Evolutionary conservation across 2,329 filamentous ascomycete species (phyloP), one percentile per base, ranked within the genome.

Genomic region (Ophiostoma ips): DNA sequence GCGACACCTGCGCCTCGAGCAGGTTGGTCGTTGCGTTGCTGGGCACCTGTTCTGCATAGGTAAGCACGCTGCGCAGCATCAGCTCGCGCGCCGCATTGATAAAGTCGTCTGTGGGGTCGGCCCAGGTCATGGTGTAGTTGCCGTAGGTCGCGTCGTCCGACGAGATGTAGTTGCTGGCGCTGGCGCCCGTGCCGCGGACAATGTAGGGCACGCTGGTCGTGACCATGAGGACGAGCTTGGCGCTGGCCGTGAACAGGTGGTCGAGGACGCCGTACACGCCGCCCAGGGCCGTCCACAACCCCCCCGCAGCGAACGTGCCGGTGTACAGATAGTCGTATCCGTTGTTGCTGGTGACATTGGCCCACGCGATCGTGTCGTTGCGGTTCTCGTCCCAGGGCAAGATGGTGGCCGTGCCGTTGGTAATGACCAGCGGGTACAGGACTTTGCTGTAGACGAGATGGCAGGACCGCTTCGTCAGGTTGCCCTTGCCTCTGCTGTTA

Each of bases 81-180:
- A 50, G 35, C 43, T 46, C 49, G 36, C 43, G 49, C 13, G 36
- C 35, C 43, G 43, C 47, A 44, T 50, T 47, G 43, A 47, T 18
- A 12, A 40, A 31, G 49, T 50, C 49, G 10, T 35, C 18, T 15
- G 49, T 50, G 9, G 44, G 49, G 36, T 50, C 49, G 4, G 49
- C 28, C 49, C 49, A 50, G 1, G 43, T 47, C 49, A 47, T 50
- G 24, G 36, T 35, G 49, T 44, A 46, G 49, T 47, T 47, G 49
- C 49, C 40, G 35, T 47, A 50, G 4, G 43, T 41, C 31, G 43
- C 24, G 3, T 16, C 24, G 7, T 24, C 28, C 6, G 49, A 41
- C 1, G 43, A 47, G 28, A 50, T 16, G 28, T 50, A 50, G 43
- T 43, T 50, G 43, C 49, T 47, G 19, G 28, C 36, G 19, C 43